Percentiles rank a stretch among this genome's conserved stretches.
Conservation (phyloP, 1,284 basidiomycete species). For the Fistulinella staudtii region DNA sequence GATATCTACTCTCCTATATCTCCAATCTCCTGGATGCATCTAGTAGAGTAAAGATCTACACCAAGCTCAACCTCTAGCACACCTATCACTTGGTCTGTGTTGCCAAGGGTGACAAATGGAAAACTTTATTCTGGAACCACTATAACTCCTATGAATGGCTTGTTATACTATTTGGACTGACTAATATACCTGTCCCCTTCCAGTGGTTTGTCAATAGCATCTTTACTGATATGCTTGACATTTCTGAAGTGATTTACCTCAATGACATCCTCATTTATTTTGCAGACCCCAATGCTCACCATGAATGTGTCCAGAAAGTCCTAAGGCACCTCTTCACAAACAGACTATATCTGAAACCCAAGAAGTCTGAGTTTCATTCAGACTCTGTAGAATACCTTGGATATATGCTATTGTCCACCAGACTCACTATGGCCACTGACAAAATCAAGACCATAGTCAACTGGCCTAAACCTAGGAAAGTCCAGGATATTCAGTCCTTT, state of each 20-base stretch:
- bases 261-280: slow-evolving; percentile 2
- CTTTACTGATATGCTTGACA: not conserved
- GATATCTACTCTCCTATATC: not conserved
- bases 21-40: not conserved
- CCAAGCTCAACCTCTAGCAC: not conserved
- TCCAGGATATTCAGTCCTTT: slow-evolving; percentile 7
- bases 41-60: not conserved
- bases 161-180: not conserved
- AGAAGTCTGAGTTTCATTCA: slow-evolving; percentile 30
- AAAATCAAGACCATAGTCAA: slow-evolving; percentile 1
- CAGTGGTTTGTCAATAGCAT: slow-evolving; percentile 1
- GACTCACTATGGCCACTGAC: not conserved
- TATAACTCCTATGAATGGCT: not conserved
- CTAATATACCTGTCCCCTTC: not conserved
- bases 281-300: slow-evolving; percentile 16
- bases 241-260: not conserved
- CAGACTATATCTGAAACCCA: slow-evolving; percentile 20
- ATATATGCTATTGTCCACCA: not conserved
- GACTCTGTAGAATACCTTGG: slow-evolving; percentile 30
- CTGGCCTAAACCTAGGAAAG: slow-evolving; percentile 10
- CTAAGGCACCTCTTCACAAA: slow-evolving; percentile 23
- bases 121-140: not conserved
- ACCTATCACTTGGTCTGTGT: not conserved
- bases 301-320: slow-evolving; percentile 27
- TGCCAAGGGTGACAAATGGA: not conserved